These are phyloP conservation scores for Mentha longifolia DNA, from an alignment of 257 asterid species.

Conservation along the genomic window DNA sequence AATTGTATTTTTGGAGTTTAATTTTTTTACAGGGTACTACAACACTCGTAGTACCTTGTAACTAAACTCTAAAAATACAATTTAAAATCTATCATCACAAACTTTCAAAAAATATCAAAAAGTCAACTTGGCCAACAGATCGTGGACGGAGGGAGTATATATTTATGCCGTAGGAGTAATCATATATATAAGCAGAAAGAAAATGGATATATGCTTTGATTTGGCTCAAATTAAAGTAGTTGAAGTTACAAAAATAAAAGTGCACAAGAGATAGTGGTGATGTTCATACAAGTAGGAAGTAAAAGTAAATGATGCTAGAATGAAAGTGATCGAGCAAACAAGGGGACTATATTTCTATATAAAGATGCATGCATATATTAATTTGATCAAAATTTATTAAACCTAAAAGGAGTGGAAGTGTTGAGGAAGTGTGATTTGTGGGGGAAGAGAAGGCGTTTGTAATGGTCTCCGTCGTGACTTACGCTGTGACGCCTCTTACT, in stretches of 20 bases:
- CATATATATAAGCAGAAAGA: too few relatives aligned
- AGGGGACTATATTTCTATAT: background rate
- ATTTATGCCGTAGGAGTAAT: too few relatives aligned
- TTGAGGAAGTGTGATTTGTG: slow-evolving; percentile 19
- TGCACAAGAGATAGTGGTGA: background rate
- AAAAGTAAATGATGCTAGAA: background rate
- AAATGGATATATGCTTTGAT: background rate
- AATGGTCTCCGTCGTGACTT: slow-evolving; percentile 30
- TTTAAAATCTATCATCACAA: too few relatives aligned
- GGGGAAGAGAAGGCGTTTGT: slow-evolving; percentile 22
- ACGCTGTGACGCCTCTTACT: slow-evolving; percentile 38
- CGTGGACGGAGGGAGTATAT: too few relatives aligned
- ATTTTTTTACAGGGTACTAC: too few relatives aligned
- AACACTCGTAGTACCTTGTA: too few relatives aligned
- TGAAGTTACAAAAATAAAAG: background rate
- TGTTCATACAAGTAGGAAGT: background rate
- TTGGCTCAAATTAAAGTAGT: background rate
- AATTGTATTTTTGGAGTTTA: too few relatives aligned
- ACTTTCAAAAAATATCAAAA: too few relatives aligned
- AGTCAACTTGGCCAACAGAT: too few relatives aligned
- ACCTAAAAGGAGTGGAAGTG: slow-evolving; percentile 17
- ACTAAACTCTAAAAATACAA: too few relatives aligned
- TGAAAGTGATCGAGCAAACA: background rate
- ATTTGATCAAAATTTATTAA: slow-evolving; percentile 6
- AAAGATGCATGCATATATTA: too few relatives aligned